A percentile compares a stretch with the other conserved stretches of the same genome.
Evolutionary conservation across 83 land plant species (phyloP).

Genomic region (Picea mariana): DNA sequence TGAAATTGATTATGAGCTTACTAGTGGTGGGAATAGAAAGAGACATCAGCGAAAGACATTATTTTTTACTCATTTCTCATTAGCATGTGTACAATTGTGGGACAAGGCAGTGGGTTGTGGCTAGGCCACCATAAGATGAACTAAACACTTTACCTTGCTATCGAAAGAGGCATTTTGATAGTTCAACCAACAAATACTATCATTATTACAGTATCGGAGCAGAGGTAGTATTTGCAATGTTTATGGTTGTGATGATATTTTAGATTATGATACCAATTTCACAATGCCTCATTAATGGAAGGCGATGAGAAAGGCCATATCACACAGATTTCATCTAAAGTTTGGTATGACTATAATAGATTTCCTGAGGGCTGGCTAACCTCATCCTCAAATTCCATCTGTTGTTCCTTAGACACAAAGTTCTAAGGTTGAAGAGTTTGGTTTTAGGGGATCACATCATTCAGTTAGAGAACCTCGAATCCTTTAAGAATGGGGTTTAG

Average conservation of each 20-base stretch:
- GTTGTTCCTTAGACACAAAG: constrained; percentile 31
- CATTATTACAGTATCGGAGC: constrained; percentile 65
- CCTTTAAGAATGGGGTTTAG: constrained; percentile 26
- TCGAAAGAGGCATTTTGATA: constrained; percentile 37
- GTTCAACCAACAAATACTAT: constrained; percentile 34
- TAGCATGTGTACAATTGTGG: constrained; percentile 60
- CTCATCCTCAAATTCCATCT: constrained; percentile 15
- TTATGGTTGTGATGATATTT: constrained; percentile 82
- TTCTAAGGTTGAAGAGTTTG: constrained; percentile 41
- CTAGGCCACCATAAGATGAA: constrained; percentile 42
- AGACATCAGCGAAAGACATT: constrained; percentile 29
- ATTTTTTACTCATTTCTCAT: constrained; percentile 67
- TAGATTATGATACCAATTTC: constrained; percentile 98
- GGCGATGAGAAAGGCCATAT: too few relatives aligned
- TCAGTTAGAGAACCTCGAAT: constrained; percentile 64
- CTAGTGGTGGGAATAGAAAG: constrained; percentile 25
- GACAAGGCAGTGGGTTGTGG: constrained; percentile 71
- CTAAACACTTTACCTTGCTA: constrained; percentile 56
- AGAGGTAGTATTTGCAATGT: constrained; percentile 68
- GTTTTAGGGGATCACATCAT: constrained; percentile 42
- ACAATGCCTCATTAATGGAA: too few relatives aligned
- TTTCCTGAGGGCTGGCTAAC: too few relatives aligned
- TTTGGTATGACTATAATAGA: too few relatives aligned
- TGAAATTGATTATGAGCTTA: constrained; percentile 19
- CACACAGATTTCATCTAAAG: too few relatives aligned